Evolutionary conservation across 352 stramenopile genomes (phyloP).

Genomic region (Pythium periplocum): DNA sequence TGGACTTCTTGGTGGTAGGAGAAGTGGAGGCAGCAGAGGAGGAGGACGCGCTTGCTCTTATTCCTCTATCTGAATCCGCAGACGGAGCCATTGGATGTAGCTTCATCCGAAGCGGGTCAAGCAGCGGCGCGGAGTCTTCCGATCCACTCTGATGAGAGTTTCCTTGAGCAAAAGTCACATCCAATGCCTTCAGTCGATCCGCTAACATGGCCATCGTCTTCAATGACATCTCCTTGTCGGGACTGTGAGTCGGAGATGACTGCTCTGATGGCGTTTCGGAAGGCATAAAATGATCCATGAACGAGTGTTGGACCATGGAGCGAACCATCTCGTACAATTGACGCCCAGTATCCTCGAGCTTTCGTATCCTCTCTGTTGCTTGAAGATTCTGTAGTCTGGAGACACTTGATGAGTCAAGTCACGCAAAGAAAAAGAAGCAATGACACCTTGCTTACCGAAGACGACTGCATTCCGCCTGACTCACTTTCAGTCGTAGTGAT

Average conservation of each 20-base stretch:
- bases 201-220: conserved; percentile 7
- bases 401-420: background rate
- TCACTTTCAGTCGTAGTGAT: conserved; percentile 61
- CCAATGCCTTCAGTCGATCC: conserved; percentile 7
- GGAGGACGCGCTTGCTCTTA: background rate
- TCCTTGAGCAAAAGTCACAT: conserved; percentile 1
- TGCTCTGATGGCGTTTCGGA: background rate
- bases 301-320: conserved; percentile 63
- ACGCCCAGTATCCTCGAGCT: conserved; percentile 51
- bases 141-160: background rate
- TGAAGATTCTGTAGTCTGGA: conserved; percentile 40
- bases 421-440: background rate
- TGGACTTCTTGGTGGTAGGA: background rate
- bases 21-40: background rate
- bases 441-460: conserved; percentile 24
- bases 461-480: conserved; percentile 64
- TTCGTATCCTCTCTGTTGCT: conserved; percentile 45
- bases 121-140: conserved; percentile 1
- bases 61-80: background rate
- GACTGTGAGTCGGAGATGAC: no score
- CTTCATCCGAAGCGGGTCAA: conserved; percentile 13
- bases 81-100: background rate
- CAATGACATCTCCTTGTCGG: background rate
- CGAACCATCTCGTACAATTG: conserved; percentile 57
- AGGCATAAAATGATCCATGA: conserved; percentile 49